Evolutionary conservation across 805 yeast genomes (phyloP).

Genomic region (Cyberlindnera samutprakarnensis): DNA sequence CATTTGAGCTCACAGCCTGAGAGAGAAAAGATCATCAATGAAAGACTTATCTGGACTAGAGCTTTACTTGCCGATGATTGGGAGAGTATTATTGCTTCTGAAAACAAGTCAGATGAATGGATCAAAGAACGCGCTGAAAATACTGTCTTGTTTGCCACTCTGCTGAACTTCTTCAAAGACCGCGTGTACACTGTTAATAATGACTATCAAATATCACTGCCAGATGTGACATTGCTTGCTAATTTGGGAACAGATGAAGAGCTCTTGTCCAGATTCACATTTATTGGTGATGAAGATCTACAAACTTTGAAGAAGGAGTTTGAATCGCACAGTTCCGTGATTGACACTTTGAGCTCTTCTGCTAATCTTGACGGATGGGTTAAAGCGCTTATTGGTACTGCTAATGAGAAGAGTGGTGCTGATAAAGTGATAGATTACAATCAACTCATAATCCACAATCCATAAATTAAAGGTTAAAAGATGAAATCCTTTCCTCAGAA

Average conservation of each 20-base stretch:
- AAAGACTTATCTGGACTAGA: slow-evolving; percentile 49
- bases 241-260: slow-evolving; percentile 13
- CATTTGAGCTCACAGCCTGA: slow-evolving; percentile 26
- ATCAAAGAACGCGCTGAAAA: slow-evolving; percentile 31
- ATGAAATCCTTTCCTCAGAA: slow-evolving; percentile 3
- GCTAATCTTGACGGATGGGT: slow-evolving; percentile 21
- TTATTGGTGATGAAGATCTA: slow-evolving; percentile 17
- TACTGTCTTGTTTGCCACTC: slow-evolving; percentile 39
- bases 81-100: slow-evolving; percentile 29
- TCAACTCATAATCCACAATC: slow-evolving; percentile 24
- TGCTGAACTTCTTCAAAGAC: slow-evolving; percentile 29
- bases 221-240: slow-evolving; percentile 16
- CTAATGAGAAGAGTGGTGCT: slow-evolving; percentile 28
- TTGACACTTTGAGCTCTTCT: slow-evolving; percentile 7
- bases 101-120: slow-evolving; percentile 34
- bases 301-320: slow-evolving; percentile 19
- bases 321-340: slow-evolving; percentile 16
- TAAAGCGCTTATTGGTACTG: slow-evolving; percentile 29
- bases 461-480: slow-evolving; percentile 11
- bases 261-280: slow-evolving; percentile 16
- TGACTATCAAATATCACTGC: slow-evolving; percentile 23
- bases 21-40: slow-evolving; percentile 27
- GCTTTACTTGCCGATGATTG: slow-evolving; percentile 48
- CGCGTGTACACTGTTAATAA: slow-evolving; percentile 22
- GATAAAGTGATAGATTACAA: slow-evolving; percentile 30